These are phyloP conservation scores for Colletotrichum theobromicola DNA, from an alignment of 2,329 filamentous ascomycete genomes.

Conservation along the genomic window DNA sequence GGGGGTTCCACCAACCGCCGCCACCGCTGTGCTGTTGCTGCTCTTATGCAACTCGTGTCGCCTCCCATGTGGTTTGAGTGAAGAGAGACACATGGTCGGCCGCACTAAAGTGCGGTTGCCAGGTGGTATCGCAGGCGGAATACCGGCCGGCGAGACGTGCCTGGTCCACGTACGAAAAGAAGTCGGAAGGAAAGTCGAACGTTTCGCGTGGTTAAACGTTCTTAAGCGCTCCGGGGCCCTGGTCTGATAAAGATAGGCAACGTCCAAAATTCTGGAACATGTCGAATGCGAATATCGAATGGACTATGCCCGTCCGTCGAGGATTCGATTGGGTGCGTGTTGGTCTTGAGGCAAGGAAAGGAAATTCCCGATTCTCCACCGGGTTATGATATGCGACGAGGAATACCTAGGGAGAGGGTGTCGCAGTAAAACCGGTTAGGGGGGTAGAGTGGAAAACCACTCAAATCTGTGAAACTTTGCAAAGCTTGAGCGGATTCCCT, in stretches of 20 bases:
- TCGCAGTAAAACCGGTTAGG: not conserved
- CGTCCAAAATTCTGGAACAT: not conserved
- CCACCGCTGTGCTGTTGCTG: not conserved
- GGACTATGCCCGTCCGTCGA: not conserved
- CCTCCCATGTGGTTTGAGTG: not conserved
- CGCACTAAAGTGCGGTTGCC: not conserved
- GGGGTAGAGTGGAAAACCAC: not conserved
- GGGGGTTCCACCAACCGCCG: constrained; percentile 6
- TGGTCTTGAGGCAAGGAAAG: not conserved
- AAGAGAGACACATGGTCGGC: not conserved
- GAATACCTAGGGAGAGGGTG: not conserved
- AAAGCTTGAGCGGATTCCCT: not conserved
- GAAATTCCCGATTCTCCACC: not conserved
- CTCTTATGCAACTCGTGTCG: not conserved
- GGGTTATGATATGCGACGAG: not conserved
- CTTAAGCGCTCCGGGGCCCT: not conserved
- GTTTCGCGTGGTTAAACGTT: not conserved
- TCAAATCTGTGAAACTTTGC: not conserved
- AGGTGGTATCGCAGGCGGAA: not conserved
- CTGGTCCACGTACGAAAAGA: constrained; percentile 20
- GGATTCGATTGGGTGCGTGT: not conserved
- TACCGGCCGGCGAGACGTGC: not conserved
- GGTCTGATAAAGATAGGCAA: not conserved
- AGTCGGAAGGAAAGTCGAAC: constrained; percentile 6
- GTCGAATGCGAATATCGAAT: not conserved